Conservation (phyloP, 176 grass and related monocot species). For the Aegilops bicornis region DNA sequence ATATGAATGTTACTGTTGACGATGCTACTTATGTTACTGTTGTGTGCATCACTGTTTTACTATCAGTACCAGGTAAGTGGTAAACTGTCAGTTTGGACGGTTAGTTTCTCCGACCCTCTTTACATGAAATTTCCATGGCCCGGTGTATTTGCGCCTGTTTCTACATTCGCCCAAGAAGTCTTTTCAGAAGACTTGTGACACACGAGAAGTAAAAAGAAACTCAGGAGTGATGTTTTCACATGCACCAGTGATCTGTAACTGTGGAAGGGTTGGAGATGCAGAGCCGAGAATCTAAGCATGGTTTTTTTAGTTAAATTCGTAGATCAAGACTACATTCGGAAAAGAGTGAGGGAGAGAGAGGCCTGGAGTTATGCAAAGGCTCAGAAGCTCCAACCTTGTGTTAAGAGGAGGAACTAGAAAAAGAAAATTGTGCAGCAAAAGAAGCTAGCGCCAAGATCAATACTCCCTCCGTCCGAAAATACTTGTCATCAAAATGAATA, state of each 20-base stretch:
- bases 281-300: neutral
- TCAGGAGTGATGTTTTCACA: neutral
- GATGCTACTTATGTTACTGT: neutral
- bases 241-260: neutral
- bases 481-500: too few species aligned
- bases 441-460: too few species aligned
- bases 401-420: neutral
- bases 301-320: neutral
- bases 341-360: neutral
- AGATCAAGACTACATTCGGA: neutral
- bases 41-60: neutral
- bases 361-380: neutral
- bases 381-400: neutral
- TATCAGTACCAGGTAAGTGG: neutral
- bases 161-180: neutral
- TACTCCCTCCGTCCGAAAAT: too few species aligned
- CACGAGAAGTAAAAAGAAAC: neutral
- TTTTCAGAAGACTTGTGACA: too few species aligned
- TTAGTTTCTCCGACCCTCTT: neutral
- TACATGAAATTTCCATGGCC: neutral
- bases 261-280: neutral
- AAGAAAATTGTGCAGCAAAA: too few species aligned
- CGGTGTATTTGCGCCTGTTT: neutral
- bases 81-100: neutral
- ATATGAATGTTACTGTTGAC: neutral